Evolutionary conservation across 305 asterid genomes (phyloP), one percentile per base, ranked within the genome.

Genomic region (Salvia sclarea): DNA sequence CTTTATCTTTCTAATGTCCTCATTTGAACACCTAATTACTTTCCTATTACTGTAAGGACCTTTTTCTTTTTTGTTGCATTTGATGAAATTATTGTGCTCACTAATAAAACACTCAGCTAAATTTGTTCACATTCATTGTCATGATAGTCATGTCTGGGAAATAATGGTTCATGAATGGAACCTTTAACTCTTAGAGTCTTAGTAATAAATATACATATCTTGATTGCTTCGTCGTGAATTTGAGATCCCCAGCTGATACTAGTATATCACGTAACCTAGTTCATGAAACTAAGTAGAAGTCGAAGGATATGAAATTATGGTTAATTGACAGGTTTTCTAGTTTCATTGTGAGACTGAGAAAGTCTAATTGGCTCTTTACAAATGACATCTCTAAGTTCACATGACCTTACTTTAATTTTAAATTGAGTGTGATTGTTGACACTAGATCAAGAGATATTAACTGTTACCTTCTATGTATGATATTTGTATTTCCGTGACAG

Each of bases 281-380:
- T 61, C 10, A n/a, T 55, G 54, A 14, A 44, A 45, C 66, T 33
- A 33, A 58, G 5, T 48, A 71, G 41, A 71, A 54, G 25, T 44
- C 49, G 28, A 61, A 52, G 45, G 8, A 31, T 50, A 70, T 41
- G 56, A 52, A 4, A 40, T 31, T 53, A 18, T 56, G 6, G 55
- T 53, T 25, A 61, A 24, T 40, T 25, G 48, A 63, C 55, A 17
- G 11, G 43, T 12, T 55, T 13, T 18, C 35, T 56, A 25, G 58
- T 68, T 50, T 35, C n/a, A n/a, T n/a, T n/a, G n/a, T 43, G 22
- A 14, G 25, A 16, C 11, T 24, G 49, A 43, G 21, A 11, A 24
- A 68, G 21, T 61, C 48, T 20, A 64, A 72, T 48, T 25, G 44
- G 20, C 61, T 62, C 54, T 44, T 33, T 61, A 31, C 6, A 54